Base-by-base conservation (phyloP, 768 basidiomycete genomes). In the Hericium erinaceus region DNA sequence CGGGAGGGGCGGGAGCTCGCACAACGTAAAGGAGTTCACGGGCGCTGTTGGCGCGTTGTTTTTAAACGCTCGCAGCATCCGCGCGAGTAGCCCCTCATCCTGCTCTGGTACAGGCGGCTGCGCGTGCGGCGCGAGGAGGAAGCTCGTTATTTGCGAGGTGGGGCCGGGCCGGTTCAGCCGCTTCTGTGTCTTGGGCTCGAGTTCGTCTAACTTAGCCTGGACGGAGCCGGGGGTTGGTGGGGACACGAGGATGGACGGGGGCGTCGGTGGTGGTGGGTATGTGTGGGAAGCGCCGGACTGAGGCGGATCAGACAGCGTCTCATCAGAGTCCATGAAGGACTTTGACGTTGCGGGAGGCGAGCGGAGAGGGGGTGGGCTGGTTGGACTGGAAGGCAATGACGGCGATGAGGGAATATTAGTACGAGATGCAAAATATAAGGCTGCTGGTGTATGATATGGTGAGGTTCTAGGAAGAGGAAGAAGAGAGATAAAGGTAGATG, bases 401-500 rank as follows among this genome's bases (percentile, higher is more conserved):
- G 28, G n/a, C 2, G 56, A 49, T 37, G 33, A 33, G 2, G 65
- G 60, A 26, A 57, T 56, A 26, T 64, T 67, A 6, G 72, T 73
- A 6, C 71, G 69, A 52, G 73, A 75, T 2, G 69, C 61, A 48
- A 75, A 73, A 18, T 65, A 64, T 8, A 75, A 62, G 10, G 72
- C 73, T 11, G 67, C 67, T 4, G 69, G 69, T 20, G 64, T 55
- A 54, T 69, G 63, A 56, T 70, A 68, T 1, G 66, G 67, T 0
- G 69, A 73, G 7, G 64, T 61, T 20, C 65, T 57, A 3, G 69
- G 69, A 1, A 72, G 61, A 12, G 74, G 72, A 4, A 64, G 56
- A 49, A 77, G 66, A 9, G 71, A 59, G 41, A 77, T 71, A 60
- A 68, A 73, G 38, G 69, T 61, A 22, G 55, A 74, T 12, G 80